Evolutionary conservation across 1,284 basidiomycete genomes (phyloP).

Genomic region (Quambalaria eucalypti): DNA sequence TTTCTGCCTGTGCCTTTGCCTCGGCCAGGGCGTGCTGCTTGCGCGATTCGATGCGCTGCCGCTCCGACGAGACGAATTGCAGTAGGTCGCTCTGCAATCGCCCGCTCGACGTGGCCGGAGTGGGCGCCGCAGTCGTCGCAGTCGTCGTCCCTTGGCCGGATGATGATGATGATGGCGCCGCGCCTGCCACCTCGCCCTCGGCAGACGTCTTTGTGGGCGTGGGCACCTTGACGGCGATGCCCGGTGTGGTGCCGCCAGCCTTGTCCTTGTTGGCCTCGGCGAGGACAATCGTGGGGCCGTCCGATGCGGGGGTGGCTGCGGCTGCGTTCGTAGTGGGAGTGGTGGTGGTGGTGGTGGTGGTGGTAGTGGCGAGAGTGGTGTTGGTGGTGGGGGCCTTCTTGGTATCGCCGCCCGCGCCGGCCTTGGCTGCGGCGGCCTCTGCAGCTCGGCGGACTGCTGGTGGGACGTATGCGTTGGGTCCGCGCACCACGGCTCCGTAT

Average conservation of each 20-base stretch:
- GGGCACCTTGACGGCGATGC: constrained; percentile 22
- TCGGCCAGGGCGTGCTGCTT: constrained; percentile 53
- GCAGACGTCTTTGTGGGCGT: constrained; percentile 19
- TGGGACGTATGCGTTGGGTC: constrained; percentile 81
- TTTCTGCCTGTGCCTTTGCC: constrained; percentile 64
- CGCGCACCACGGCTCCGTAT: constrained; percentile 86
- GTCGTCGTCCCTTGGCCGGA: no score
- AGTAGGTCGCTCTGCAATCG: constrained; percentile 21
- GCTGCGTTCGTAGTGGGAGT: background rate
- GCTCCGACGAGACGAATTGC: constrained; percentile 39
- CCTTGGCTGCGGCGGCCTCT: constrained; percentile 26
- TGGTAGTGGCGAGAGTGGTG: background rate
- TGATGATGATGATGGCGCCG: background rate
- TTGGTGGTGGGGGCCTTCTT: constrained; percentile 5
- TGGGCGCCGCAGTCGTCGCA: background rate
- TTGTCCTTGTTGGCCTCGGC: constrained; percentile 1
- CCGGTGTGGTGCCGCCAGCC: constrained; percentile 9
- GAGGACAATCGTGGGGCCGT: background rate
- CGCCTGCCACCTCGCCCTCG: constrained; percentile 4
- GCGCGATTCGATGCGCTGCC: constrained; percentile 60
- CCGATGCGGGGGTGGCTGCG: background rate
- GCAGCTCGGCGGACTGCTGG: constrained; percentile 63
- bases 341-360: constrained; percentile 5
- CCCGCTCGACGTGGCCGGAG: background rate
- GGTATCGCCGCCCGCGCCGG: constrained; percentile 22